Percentiles rank a stretch among this genome's conserved stretches.
These are phyloP conservation scores for Pseudoneurospora amorphoporcata DNA, from an alignment of 495 filamentous ascomycete species.

Conservation along the genomic window DNA sequence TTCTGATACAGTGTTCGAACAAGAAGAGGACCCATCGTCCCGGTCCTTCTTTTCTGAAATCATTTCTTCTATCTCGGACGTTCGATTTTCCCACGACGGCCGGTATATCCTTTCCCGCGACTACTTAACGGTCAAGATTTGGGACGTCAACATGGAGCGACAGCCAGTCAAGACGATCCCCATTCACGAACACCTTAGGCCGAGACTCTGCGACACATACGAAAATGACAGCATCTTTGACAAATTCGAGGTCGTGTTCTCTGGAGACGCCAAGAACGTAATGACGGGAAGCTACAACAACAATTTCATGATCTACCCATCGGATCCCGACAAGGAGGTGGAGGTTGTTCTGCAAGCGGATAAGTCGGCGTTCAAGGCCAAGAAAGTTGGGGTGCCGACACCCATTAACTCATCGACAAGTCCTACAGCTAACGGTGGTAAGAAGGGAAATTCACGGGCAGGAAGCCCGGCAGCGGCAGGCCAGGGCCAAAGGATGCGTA, in stretches of 20 bases:
- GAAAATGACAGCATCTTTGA: conserved; percentile 99
- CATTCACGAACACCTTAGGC: conserved; percentile 93
- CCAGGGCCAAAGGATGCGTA: conserved; percentile 89
- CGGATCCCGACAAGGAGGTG: conserved; percentile 87
- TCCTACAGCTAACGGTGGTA: conserved; percentile 62
- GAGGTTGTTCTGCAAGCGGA: conserved; percentile 97
- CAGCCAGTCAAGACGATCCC: conserved; percentile 97
- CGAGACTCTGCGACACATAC: conserved; percentile 93
- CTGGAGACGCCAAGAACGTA: conserved; percentile 94
- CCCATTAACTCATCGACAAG: conserved; percentile 78
- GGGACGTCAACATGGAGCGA: conserved; percentile 98
- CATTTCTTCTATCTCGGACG: conserved; percentile 97
- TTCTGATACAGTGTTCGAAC: conserved; percentile 71
- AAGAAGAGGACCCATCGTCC: conserved; percentile 98
- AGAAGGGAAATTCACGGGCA: conserved; percentile 74
- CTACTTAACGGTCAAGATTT: conserved; percentile 98
- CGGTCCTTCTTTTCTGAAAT: conserved; percentile 99
- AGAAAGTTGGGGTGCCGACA: conserved; percentile 96
- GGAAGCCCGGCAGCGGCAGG: conserved; percentile 77
- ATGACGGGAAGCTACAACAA: conserved; percentile 99
- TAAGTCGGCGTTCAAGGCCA: conserved; percentile 98
- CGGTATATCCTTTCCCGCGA: conserved; percentile 95
- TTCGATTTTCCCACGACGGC: conserved; percentile 92
- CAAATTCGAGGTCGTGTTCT: conserved; percentile 99
- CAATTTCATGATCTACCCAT: conserved; percentile 99